Base-by-base conservation (phyloP, 371 early-diverging fungal genomes). In the Mortierella sp. region DNA sequence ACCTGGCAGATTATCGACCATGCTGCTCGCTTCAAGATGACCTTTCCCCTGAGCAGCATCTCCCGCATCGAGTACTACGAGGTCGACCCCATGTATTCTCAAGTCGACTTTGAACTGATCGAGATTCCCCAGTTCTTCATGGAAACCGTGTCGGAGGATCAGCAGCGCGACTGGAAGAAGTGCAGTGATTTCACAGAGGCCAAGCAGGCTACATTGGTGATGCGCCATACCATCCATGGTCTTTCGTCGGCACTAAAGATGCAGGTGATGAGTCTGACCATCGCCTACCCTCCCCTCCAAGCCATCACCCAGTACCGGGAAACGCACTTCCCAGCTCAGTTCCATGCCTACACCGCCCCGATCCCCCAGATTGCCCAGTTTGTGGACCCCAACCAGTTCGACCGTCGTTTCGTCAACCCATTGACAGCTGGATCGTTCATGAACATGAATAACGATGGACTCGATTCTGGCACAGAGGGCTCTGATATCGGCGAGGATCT, bases 111-210 rank as follows among this genome's bases (percentile, higher is more conserved):
- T 48, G 91, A 92, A 34, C 79, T 95, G 70, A 72, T 88, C 16
- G 91, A 92, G 82, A 87, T 90, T 5, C 95, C 96, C 40, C 84
- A 89, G 46, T 93, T 93, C 87, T 94, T 89, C 87, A 93, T 94
- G 93, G 90, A 93, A 74, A 69, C 88, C 79, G 75, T 91, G 74
- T 86, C 87, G 6, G 81, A 86, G 72, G 86, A 86, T 64, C 74
- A 79, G 67, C 67, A 77, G 72, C 82, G 85, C 55, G 81, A 86
- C 28, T 95, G 95, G 94, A 89, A 91, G 16, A 92, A 92, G 77
- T 94, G 95, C 86, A 91, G 91, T 40, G 96, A 96, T 79, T 96
- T 96, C 75, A 95, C 95, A 16, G 95, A 95, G 78, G 89, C 90
- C 73, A 91, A 90, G 77, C 95, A 95, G 88, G 95, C 95, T 9